Evolutionary conservation across 768 basidiomycete species (phyloP), one percentile per base, ranked within the genome.

Genomic region (Panaeolus papilionaceus): DNA sequence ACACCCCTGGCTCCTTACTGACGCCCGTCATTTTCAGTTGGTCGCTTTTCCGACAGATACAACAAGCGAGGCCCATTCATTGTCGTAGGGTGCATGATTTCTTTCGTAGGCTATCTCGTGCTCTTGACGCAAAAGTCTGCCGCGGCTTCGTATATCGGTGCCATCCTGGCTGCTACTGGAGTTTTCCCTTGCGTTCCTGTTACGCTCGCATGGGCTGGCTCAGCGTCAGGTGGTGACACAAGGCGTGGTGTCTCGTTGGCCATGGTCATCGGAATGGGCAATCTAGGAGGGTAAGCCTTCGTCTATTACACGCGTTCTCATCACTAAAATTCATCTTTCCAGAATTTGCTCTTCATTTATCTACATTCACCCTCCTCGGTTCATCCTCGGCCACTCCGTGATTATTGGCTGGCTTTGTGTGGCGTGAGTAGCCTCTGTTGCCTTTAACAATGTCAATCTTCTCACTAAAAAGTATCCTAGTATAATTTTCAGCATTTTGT

Each of bases 241-340:
- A 92, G 92, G 74, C 89, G 91, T 3, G 90, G 81, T 0, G 79
- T 89, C 8, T 89, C 87, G 2, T 86, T 92, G 84, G 89, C 89
- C 0, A 63, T 91, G 38, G 87, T 91, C n/a, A 88, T 91, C 38
- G 87, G 88, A 7, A 82, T 90, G 28, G 90, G 89, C 0, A 90
- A 91, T 71, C 86, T 91, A 66, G 79, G 85, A 37, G 90, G 89
- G 63, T 82, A 16, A 83, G 85, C 83, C 69, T 85, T 4, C 33
- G 33, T 33, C 33, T 2, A 3, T 33, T 33, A 33, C 33, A 33
- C 5, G 33, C 33, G 5, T 33, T 33, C 33, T 33, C 3, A 33
- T 33, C 33, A 33, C 33, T 33, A 6, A 28, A 14, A 28, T 10
- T 33, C 79, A 85, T 62, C 79, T 87, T 42, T 87, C 86, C 70